Conservation (phyloP, 306 rosid genomes). For the Coriaria nepalensis region DNA sequence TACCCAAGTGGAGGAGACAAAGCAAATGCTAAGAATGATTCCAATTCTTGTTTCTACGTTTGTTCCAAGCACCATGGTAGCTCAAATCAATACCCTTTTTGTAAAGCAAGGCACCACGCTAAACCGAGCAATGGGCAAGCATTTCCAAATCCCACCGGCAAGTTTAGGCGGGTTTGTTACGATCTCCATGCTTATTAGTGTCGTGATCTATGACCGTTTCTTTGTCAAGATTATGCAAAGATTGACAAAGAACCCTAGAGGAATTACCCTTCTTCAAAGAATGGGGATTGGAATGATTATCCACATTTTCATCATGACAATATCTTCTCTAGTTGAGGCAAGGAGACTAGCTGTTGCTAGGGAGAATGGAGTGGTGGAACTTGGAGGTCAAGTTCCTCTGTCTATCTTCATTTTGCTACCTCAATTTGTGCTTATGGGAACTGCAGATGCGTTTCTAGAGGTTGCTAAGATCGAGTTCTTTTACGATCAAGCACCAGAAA, state of each 20-base stretch:
- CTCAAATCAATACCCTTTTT: slow-evolving; percentile 17
- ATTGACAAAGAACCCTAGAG: slow-evolving; percentile 64
- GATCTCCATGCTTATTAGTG: slow-evolving; percentile 18
- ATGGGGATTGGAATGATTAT: slow-evolving; percentile 66
- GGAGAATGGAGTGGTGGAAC: slow-evolving; percentile 21
- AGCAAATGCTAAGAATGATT: slow-evolving; percentile 15
- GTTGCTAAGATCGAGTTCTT: slow-evolving; percentile 80
- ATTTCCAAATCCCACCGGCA: slow-evolving; percentile 17
- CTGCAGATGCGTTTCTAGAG: slow-evolving; percentile 66
- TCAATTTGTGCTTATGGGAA: slow-evolving; percentile 67
- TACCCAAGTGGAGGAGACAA: slow-evolving; percentile 22
- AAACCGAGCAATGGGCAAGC: slow-evolving; percentile 9
- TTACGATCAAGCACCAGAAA: slow-evolving; percentile 83
- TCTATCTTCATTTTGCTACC: slow-evolving; percentile 66
- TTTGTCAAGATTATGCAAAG: slow-evolving; percentile 49
- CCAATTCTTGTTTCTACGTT: slow-evolving; percentile 10
- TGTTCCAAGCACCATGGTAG: slow-evolving; percentile 11
- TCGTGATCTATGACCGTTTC: slow-evolving; percentile 20
- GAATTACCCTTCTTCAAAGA: slow-evolving; percentile 75
- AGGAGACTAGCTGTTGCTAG: slow-evolving; percentile 47
- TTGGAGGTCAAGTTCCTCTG: slow-evolving; percentile 49
- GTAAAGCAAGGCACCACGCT: slow-evolving; percentile 19
- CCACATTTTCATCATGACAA: slow-evolving; percentile 46
- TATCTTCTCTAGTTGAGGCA: slow-evolving; percentile 57
- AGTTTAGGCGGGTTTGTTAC: slow-evolving; percentile 18